Base-by-base conservation (phyloP, 305 asterid species). In the Salvia sclarea region DNA sequence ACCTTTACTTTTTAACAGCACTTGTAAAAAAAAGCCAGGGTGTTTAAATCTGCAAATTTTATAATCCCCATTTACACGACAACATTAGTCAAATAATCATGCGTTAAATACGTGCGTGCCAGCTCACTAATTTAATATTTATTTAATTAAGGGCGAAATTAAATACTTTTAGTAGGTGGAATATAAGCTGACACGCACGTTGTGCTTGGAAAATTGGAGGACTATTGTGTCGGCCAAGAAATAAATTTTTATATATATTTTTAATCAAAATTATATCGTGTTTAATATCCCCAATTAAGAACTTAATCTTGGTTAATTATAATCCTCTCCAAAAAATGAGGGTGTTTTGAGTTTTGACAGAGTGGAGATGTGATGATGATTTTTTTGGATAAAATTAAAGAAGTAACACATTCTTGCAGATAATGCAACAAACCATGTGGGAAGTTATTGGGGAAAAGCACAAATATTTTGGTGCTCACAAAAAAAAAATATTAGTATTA, bases 351-450 rank as follows among this genome's bases (percentile, higher is more conserved):
- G 3, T 33, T 31, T 59, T 59, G 41, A 59, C 64, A 35, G 25
- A 33, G 31, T 59, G 45, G 44, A 18, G 31, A 4, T 10, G 16
- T 2, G 10, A 33, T 57, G 28, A 17, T 56, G n/a, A n/a, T n/a
- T n/a, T n/a, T 14, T n/a, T 14, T 30, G 4, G 48, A 59, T 35
- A 61, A 61, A 40, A 59, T 35, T 40, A 61, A 40, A 18, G 4
- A 35, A 7, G 2, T 1, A 13, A 40, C 8, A 40, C 7, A 61
- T 41, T 61, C 67, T 61, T 13, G 67, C 40, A 30, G 22, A 61
- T 61, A 21, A 61, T 61, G 35, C 54, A 61, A 61, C n/a, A 2
- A 61, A 41, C 40, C 67, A 61, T 61, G 67, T 61, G 67, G 24
- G 24, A 41, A 61, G 11, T 18, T 11, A 7, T 33, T 58, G 9